Evolutionary conservation across 805 yeast species (phyloP).

Genomic region (Spathaspora boniae): DNA sequence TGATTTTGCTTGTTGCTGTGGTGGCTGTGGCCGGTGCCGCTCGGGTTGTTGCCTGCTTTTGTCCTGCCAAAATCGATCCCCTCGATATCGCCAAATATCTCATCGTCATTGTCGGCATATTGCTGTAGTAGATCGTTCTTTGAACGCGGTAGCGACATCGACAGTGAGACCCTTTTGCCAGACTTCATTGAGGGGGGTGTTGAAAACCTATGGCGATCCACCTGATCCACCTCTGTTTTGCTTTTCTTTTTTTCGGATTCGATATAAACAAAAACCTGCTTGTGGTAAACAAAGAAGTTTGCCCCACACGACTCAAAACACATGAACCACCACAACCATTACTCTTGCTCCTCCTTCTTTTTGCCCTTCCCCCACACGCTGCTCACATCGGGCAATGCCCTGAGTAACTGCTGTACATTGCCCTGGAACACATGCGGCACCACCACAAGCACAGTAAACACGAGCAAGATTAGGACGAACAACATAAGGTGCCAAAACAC

Average conservation of each 20-base stretch:
- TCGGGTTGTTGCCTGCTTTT: no score
- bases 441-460: slow-evolving; percentile 40
- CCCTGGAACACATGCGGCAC: slow-evolving; percentile 44
- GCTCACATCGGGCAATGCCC: neutral
- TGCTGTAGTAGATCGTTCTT: slow-evolving; percentile 5
- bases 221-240: no score
- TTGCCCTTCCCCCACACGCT: slow-evolving; percentile 1
- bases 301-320: no score
- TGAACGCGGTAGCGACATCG: neutral
- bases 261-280: no score
- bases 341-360: slow-evolving; percentile 1
- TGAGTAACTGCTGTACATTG: slow-evolving; percentile 4
- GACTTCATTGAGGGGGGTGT: no score
- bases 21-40: no score
- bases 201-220: no score
- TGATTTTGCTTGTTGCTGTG: no score
- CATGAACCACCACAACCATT: no score
- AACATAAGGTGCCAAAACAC: slow-evolving; percentile 45
- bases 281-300: no score
- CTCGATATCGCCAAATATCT: slow-evolving; percentile 12
- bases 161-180: neutral
- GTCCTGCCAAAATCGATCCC: slow-evolving; percentile 5
- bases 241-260: no score
- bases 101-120: slow-evolving; percentile 11
- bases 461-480: slow-evolving; percentile 37